Evolutionary conservation across 176 grass and related monocot species (phyloP).

Genomic region (Hsuehochloa calcarea): DNA sequence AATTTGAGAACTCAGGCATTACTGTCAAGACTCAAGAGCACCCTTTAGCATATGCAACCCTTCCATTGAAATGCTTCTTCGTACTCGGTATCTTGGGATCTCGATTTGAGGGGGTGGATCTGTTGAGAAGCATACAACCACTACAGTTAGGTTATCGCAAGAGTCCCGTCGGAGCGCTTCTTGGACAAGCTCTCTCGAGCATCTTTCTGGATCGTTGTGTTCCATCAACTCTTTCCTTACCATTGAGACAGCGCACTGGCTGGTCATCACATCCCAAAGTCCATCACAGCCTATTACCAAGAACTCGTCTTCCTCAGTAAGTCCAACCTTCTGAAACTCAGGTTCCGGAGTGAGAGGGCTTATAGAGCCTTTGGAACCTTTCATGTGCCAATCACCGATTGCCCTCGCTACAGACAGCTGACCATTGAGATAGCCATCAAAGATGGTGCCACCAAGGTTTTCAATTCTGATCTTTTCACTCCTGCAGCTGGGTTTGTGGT

Average conservation of each 20-base stretch:
- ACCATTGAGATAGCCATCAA: conserved; percentile 87
- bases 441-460: conserved; percentile 74
- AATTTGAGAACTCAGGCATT: conserved; percentile 41
- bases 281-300: conserved; percentile 90
- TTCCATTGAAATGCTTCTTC: conserved; percentile 92
- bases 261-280: conserved; percentile 99
- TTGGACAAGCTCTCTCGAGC: conserved; percentile 69
- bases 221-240: conserved; percentile 74
- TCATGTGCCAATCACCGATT: conserved; percentile 92
- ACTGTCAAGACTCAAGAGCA: conserved; percentile 57
- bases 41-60: conserved; percentile 70
- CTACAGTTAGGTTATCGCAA: conserved; percentile 78
- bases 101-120: conserved; percentile 85
- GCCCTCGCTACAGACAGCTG: conserved; percentile 90
- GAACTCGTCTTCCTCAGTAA: conserved; percentile 88
- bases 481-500: conserved; percentile 79
- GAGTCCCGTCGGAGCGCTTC: conserved; percentile 73
- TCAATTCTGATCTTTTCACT: conserved; percentile 78
- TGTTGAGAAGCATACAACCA: conserved; percentile 75
- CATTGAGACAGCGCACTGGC: conserved; percentile 80
- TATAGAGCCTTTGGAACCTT: conserved; percentile 68
- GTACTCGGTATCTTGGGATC: conserved; percentile 67
- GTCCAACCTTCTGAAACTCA: conserved; percentile 69
- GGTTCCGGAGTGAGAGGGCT: conserved; percentile 77
- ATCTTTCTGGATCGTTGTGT: conserved; percentile 75